Evolutionary conservation across 2,329 filamentous ascomycete genomes (phyloP), one percentile per base, ranked within the genome.

Genomic region (Colletotrichum musicola): DNA sequence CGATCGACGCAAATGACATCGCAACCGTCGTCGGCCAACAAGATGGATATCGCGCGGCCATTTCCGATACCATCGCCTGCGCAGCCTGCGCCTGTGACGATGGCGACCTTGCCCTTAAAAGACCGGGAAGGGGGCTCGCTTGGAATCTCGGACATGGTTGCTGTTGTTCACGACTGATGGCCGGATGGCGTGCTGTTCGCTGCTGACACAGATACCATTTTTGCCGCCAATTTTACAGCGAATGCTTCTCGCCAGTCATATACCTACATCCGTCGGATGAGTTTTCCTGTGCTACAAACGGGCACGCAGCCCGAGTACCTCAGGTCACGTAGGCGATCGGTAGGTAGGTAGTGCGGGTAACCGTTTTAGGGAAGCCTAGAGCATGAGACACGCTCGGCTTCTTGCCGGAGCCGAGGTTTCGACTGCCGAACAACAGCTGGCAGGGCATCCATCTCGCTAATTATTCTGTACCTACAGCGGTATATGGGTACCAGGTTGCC

Each of bases 31-130:
- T 86, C 82, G 4, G 88, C 88, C 1, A 91, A 80, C 35, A 91
- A 81, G 51, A 91, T 85, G 2, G 88, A 84, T 62, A 85, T 84
- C 0, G 84, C 88, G 42, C 84, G 83, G 0, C 87, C 88, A 71
- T 90, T 91, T 4, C 88, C 88, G 51, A 90, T 87, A 0, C 87
- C 88, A 47, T 88, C 83, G 35, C 83, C 85, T 6, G 80, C 77
- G 61, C 84, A 85, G 16, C 88, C 87, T 14, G 88, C 88, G n/a
- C 88, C 88, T 0, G 87, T 89, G 30, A 90, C 83, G 60, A 90
- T 87, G 51, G 86, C 84, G 4, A 74, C 73, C 44, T 72, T 75
- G 61, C 74, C 76, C 12, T 56, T 60, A 40, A 78, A 70, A 44
- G 69, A 72, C 14, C 76, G 75, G 10, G 71, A 72, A 1, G 76